phyloP scores from a whole-genome alignment of 2,329 filamentous ascomycete genomes.

The Monilinia fructicola region DNA sequence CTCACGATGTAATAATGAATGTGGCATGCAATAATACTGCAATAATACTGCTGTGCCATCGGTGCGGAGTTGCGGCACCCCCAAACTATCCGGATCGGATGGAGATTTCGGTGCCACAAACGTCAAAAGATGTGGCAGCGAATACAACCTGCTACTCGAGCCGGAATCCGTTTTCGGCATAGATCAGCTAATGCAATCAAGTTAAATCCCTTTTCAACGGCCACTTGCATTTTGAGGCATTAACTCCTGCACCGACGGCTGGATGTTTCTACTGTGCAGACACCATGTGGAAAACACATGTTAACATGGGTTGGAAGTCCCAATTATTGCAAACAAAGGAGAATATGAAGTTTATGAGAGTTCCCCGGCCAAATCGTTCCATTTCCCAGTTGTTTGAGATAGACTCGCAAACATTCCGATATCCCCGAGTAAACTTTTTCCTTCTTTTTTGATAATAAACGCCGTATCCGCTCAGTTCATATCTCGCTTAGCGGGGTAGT shows the following conservation, averaged over 20 bases:
- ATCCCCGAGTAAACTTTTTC: conserved; percentile 18
- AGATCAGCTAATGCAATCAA: conserved; percentile 1
- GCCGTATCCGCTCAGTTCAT: conserved; percentile 17
- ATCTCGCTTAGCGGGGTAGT: neutral
- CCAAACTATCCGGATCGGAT: conserved; percentile 18
- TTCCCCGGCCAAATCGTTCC: conserved; percentile 1
- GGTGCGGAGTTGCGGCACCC: conserved; percentile 10
- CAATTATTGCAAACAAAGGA: conserved; percentile 6
- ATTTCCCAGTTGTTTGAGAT: conserved; percentile 8
- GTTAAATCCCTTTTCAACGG: conserved; percentile 5
- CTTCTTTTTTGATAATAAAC: conserved; percentile 19
- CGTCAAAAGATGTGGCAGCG: conserved; percentile 7
- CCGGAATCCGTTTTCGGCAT: neutral
- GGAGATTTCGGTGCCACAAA: conserved; percentile 8
- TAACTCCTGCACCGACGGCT: conserved; percentile 1
- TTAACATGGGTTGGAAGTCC: conserved; percentile 6
- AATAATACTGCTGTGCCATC: conserved; percentile 17
- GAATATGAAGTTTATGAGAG: conserved; percentile 3
- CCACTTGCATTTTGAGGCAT: conserved; percentile 16
- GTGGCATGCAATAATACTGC: conserved; percentile 18
- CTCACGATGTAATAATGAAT: conserved; percentile 13
- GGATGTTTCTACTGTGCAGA: conserved; percentile 11
- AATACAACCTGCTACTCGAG: neutral
- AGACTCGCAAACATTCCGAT: conserved; percentile 6
- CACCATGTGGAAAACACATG: conserved; percentile 21